phyloP scores from a whole-genome alignment of 441 rosid genomes.

The Pelargonium cotyledonis region DNA sequence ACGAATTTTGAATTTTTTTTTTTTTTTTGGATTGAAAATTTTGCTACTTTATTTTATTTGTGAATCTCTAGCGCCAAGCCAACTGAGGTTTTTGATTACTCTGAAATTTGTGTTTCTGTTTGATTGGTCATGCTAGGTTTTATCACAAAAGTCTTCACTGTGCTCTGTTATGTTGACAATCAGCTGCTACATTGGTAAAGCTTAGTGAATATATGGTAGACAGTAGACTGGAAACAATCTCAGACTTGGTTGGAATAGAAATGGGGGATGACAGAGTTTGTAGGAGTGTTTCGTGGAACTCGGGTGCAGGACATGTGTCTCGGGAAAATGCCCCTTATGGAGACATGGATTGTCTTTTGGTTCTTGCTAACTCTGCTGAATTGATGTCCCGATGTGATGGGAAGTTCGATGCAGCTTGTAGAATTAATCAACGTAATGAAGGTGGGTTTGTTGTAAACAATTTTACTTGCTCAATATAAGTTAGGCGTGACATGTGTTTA shows the following conservation, averaged over 20 bases:
- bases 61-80: background rate
- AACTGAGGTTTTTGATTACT: background rate
- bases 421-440: background rate
- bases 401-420: background rate
- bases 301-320: background rate
- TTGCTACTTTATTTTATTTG: background rate
- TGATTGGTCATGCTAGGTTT: slow-evolving; percentile 2
- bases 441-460: background rate
- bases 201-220: background rate
- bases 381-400: slow-evolving; percentile 7
- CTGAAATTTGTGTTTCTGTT: slow-evolving; percentile 2
- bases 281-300: background rate
- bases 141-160: background rate
- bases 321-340: background rate
- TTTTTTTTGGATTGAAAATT: background rate
- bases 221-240: background rate
- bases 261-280: slow-evolving; percentile 2
- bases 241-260: background rate
- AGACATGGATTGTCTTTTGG: slow-evolving; percentile 7
- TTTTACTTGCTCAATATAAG: background rate
- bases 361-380: slow-evolving; percentile 4
- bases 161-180: background rate
- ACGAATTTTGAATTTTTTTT: too few species aligned
- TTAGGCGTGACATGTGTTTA: background rate
- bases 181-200: background rate